Conservation (phyloP, 208 protist genomes). For the Angomonas deanei region DNA sequence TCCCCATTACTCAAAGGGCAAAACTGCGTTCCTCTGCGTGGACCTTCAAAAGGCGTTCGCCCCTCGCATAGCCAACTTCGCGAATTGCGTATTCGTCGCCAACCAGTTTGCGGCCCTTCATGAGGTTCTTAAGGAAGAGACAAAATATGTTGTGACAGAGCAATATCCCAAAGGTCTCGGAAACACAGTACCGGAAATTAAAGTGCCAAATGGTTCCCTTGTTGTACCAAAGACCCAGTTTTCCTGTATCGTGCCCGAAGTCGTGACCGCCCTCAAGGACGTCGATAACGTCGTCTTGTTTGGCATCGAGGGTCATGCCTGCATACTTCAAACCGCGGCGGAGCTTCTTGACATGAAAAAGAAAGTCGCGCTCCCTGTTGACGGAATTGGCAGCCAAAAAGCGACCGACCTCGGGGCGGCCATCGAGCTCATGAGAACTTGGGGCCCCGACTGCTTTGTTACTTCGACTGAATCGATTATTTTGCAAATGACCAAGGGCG, state of each 20-base stretch:
- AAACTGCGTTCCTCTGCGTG: constrained; percentile 67
- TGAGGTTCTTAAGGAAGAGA: constrained; percentile 39
- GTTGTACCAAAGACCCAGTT: constrained; percentile 54
- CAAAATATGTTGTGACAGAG: constrained; percentile 76
- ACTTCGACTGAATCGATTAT: constrained; percentile 69
- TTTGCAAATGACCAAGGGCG: constrained; percentile 62
- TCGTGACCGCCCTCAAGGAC: constrained; percentile 35
- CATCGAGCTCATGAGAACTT: constrained; percentile 50
- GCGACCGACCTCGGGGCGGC: constrained; percentile 48
- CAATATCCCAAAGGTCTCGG: constrained; percentile 79
- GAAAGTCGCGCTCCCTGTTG: constrained; percentile 50
- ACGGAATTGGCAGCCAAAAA: constrained; percentile 75
- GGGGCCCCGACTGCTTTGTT: constrained; percentile 49
- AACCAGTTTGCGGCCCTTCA: constrained; percentile 61
- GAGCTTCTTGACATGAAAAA: constrained; percentile 74
- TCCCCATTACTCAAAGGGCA: constrained; percentile 49
- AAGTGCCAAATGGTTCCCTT: constrained; percentile 33
- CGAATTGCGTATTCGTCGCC: constrained; percentile 70
- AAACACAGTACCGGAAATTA: constrained; percentile 49
- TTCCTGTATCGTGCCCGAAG: constrained; percentile 45
- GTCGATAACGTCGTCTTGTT: constrained; percentile 68
- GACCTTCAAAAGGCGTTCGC: constrained; percentile 70
- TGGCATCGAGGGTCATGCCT: constrained; percentile 80
- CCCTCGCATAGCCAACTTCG: constrained; percentile 52
- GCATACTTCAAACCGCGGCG: constrained; percentile 66